Percentiles rank a stretch among this genome's conserved stretches.
These are phyloP conservation scores for Caryopteris hybrid DNA, from an alignment of 305 asterid species.

Conservation along the genomic window DNA sequence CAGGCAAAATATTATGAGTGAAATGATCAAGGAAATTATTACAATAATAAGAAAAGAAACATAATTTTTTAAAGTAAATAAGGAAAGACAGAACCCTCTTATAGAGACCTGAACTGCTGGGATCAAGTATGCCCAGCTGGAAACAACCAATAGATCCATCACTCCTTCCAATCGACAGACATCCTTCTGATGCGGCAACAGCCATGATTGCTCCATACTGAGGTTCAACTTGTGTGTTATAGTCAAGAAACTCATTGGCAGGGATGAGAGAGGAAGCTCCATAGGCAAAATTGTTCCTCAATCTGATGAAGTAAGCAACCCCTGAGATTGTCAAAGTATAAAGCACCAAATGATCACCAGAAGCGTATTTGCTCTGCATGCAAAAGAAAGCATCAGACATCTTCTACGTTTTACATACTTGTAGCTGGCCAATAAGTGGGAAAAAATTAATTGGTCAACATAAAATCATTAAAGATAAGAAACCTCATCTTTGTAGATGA, in stretches of 20 bases:
- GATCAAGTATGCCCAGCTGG: slow-evolving; percentile 69
- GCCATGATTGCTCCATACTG: slow-evolving; percentile 56
- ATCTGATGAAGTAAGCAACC: slow-evolving; percentile 68
- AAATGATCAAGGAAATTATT: background rate
- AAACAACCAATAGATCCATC: slow-evolving; percentile 77
- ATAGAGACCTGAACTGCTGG: slow-evolving; percentile 58
- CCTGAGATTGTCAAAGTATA: slow-evolving; percentile 75
- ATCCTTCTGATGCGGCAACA: slow-evolving; percentile 59
- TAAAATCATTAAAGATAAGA: slow-evolving; percentile 15
- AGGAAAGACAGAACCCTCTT: slow-evolving; percentile 9
- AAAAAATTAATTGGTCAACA: slow-evolving; percentile 7
- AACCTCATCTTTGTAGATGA: slow-evolving; percentile 66
- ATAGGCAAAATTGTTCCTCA: slow-evolving; percentile 55
- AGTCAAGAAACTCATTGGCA: slow-evolving; percentile 60
- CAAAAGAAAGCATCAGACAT: slow-evolving; percentile 21
- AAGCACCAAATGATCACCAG: slow-evolving; percentile 53
- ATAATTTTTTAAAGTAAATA: slow-evolving; percentile 1
- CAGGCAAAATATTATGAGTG: background rate
- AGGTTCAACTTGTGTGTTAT: slow-evolving; percentile 43
- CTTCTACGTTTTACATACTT: background rate
- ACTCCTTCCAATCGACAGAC: slow-evolving; percentile 67
- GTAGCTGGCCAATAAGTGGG: slow-evolving; percentile 2
- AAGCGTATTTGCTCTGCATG: slow-evolving; percentile 44
- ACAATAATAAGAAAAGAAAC: background rate
- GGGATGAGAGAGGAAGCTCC: slow-evolving; percentile 53